A percentile compares a stretch with the other conserved stretches of the same genome.
Evolutionary conservation across 164 flowering plant species (phyloP).

Genomic region (Tinospora cordifolia): DNA sequence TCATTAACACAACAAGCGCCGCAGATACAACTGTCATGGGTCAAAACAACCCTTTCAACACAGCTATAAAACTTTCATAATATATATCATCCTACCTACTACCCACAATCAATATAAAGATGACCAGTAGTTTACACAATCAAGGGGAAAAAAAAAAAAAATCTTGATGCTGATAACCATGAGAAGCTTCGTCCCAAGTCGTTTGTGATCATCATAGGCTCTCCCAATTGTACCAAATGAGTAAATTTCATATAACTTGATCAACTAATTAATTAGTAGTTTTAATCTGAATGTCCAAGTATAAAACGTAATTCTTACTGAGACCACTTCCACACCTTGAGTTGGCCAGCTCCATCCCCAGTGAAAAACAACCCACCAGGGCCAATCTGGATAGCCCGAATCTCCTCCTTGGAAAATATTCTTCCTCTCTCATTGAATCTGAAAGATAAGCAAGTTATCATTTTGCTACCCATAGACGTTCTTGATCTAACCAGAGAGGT

Average conservation of each 20-base stretch:
- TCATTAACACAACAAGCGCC: neutral
- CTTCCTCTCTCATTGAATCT: constrained; percentile 79
- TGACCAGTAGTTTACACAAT: neutral
- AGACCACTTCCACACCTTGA: constrained; percentile 71
- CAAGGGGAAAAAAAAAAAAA: neutral
- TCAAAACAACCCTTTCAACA: neutral
- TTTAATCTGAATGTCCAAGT: no score
- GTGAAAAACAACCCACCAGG: constrained; percentile 82
- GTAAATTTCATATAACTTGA: no score
- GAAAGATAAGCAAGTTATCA: neutral
- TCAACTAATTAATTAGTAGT: no score
- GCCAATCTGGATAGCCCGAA: constrained; percentile 67
- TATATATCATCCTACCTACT: no score
- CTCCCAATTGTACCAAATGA: neutral
- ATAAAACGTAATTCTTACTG: neutral
- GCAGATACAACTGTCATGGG: neutral
- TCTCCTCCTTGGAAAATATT: constrained; percentile 56
- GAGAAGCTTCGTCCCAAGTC: neutral
- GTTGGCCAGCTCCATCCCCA: constrained; percentile 77
- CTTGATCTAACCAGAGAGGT: neutral
- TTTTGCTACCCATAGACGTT: neutral
- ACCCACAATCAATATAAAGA: neutral
- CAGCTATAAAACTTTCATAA: neutral
- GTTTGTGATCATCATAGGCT: neutral
- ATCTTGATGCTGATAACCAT: neutral